phyloP scores from a whole-genome alignment of 1,284 basidiomycete genomes.

The Afroboletus lepidellus region DNA sequence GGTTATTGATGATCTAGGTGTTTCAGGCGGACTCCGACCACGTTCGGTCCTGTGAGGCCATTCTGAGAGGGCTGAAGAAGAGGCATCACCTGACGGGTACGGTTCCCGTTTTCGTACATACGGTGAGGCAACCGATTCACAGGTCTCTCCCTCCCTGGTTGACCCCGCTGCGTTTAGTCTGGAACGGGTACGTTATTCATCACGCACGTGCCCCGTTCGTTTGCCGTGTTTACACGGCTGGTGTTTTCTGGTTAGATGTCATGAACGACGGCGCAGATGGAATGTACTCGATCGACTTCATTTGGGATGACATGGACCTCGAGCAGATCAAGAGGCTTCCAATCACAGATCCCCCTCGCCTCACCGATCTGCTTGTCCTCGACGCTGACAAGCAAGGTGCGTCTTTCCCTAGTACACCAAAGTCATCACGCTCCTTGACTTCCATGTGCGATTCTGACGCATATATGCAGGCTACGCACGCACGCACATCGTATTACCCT shows the following conservation, averaged over 20 bases:
- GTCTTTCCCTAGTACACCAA: neutral
- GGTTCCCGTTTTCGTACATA: slow-evolving; percentile 47
- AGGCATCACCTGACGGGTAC: slow-evolving; percentile 37
- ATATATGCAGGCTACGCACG: slow-evolving; percentile 30
- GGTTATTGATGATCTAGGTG: neutral
- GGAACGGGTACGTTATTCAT: slow-evolving; percentile 8
- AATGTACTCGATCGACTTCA: slow-evolving; percentile 30
- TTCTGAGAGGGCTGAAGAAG: slow-evolving; percentile 45
- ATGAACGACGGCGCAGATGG: slow-evolving; percentile 37
- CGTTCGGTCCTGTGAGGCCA: slow-evolving; percentile 32
- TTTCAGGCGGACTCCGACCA: neutral
- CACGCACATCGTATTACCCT: slow-evolving; percentile 39
- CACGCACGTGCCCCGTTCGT: neutral
- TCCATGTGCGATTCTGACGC: neutral
- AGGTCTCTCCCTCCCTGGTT: neutral
- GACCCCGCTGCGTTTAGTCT: slow-evolving; percentile 1
- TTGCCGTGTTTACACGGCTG: neutral
- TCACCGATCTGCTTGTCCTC: slow-evolving; percentile 39
- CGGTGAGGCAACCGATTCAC: slow-evolving; percentile 32
- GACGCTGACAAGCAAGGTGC: slow-evolving; percentile 41
- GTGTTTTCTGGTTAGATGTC: slow-evolving; percentile 17
- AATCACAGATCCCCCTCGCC: slow-evolving; percentile 33
- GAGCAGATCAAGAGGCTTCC: slow-evolving; percentile 38
- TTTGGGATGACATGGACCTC: slow-evolving; percentile 40
- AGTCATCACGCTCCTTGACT: too few species aligned